Evolutionary conservation across 1,139 yeast species (phyloP).

Genomic region (Blastobotrys proliferans): DNA sequence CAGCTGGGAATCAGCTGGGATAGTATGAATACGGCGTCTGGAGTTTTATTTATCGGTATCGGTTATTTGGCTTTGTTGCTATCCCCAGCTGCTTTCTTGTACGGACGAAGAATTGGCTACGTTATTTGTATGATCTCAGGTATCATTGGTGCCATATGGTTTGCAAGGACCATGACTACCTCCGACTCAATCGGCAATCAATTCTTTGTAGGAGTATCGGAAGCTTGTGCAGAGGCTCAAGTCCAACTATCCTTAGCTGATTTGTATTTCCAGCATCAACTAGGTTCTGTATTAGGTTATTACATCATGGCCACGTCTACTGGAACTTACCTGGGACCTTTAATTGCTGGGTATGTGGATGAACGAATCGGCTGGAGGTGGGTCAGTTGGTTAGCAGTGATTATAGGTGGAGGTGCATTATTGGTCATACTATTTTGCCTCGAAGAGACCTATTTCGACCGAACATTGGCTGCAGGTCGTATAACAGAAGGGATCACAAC

Average conservation of each 20-base stretch:
- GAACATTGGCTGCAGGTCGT: too few species aligned
- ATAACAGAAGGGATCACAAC: too few species aligned
- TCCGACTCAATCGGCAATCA: slow-evolving; percentile 77
- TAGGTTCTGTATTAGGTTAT: slow-evolving; percentile 67
- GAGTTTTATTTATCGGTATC: slow-evolving; percentile 69
- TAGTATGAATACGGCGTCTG: slow-evolving; percentile 82
- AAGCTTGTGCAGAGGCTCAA: slow-evolving; percentile 83
- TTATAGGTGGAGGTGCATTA: slow-evolving; percentile 58
- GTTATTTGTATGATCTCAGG: slow-evolving; percentile 60
- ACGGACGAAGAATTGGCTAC: slow-evolving; percentile 70
- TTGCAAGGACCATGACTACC: slow-evolving; percentile 56
- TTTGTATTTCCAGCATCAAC: slow-evolving; percentile 72
- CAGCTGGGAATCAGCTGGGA: slow-evolving; percentile 63
- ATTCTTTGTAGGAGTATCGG: slow-evolving; percentile 73
- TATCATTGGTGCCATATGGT: slow-evolving; percentile 70
- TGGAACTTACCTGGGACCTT: slow-evolving; percentile 78
- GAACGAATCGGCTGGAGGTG: slow-evolving; percentile 62
- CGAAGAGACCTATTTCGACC: slow-evolving; percentile 75
- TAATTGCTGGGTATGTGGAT: slow-evolving; percentile 69
- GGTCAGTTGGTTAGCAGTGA: slow-evolving; percentile 82
- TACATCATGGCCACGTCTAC: slow-evolving; percentile 76
- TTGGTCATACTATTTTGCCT: slow-evolving; percentile 54
- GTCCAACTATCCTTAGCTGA: slow-evolving; percentile 77
- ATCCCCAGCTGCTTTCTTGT: slow-evolving; percentile 71
- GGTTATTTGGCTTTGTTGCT: slow-evolving; percentile 65